phyloP scores from a whole-genome alignment of 2,329 filamentous ascomycete genomes.

The Diaporthe nobilis region DNA sequence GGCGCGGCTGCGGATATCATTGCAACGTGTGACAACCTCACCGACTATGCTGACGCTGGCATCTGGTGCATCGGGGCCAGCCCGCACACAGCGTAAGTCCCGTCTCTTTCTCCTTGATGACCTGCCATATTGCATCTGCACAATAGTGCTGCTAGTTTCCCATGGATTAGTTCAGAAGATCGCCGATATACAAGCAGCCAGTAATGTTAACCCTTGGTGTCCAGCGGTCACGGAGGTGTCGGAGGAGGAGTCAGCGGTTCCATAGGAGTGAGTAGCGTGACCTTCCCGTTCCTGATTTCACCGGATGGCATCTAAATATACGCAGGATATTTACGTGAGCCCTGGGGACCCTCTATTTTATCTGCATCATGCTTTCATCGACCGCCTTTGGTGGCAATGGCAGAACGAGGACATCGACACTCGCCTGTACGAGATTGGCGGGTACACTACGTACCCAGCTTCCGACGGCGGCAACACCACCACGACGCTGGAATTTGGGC shows the following conservation, averaged over 20 bases:
- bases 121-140: not conserved
- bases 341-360: slow-evolving; percentile 52
- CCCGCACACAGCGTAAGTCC: slow-evolving; percentile 11
- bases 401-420: slow-evolving; percentile 37
- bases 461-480: slow-evolving; percentile 10
- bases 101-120: not conserved
- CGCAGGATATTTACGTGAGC: slow-evolving; percentile 38
- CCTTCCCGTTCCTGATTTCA: not conserved
- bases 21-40: not conserved
- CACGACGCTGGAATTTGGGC: not conserved
- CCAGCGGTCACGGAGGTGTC: not conserved
- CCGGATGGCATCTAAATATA: not conserved
- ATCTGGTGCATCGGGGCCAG: slow-evolving; percentile 16
- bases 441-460: slow-evolving; percentile 17
- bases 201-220: not conserved
- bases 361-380: slow-evolving; percentile 51
- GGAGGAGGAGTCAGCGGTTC: slow-evolving; percentile 1
- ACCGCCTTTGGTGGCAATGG: slow-evolving; percentile 45
- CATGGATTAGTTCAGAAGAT: not conserved
- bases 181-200: not conserved
- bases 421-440: slow-evolving; percentile 28
- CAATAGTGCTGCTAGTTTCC: not conserved
- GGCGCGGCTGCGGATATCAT: slow-evolving; percentile 10
- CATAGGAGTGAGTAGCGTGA: not conserved
- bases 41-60: not conserved